A percentile compares a stretch with the other conserved stretches of the same genome.
phyloP scores from a whole-genome alignment of 2,329 filamentous ascomycete genomes.

The Bretziella fagacearum region DNA sequence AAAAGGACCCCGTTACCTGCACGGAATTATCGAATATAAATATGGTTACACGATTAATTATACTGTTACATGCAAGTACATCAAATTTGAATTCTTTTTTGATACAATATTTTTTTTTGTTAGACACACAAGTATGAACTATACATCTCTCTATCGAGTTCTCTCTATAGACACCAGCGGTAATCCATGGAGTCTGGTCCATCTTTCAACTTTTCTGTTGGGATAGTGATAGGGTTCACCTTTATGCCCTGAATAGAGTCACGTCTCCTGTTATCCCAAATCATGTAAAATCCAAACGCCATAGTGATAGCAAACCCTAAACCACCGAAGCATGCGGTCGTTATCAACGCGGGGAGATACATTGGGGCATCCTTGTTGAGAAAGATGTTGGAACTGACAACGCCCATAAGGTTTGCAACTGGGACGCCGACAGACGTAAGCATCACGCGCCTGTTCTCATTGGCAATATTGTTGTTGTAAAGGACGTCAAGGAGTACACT shows the following conservation, averaged over 20 bases:
- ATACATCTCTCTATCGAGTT: not conserved
- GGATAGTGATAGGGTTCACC: constrained; percentile 28
- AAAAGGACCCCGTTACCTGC: too few relatives aligned
- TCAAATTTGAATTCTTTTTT: too few relatives aligned
- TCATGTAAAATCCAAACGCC: constrained; percentile 43
- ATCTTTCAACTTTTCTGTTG: constrained; percentile 32
- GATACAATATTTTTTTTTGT: too few relatives aligned
- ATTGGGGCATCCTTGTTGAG: constrained; percentile 44
- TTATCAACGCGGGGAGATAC: constrained; percentile 48
- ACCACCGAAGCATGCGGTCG: constrained; percentile 47
- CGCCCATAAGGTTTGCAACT: constrained; percentile 58
- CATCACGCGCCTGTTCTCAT: constrained; percentile 54
- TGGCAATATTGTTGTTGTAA: constrained; percentile 73
- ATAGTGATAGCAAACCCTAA: constrained; percentile 38
- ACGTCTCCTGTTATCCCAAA: constrained; percentile 34
- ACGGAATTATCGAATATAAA: too few relatives aligned
- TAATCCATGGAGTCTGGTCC: constrained; percentile 31
- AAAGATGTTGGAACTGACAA: constrained; percentile 55
- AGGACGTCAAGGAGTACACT: constrained; percentile 47
- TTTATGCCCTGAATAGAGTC: constrained; percentile 36
- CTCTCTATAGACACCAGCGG: constrained; percentile 30
- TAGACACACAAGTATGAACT: too few relatives aligned
- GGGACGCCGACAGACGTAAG: constrained; percentile 59
- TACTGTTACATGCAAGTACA: too few relatives aligned
- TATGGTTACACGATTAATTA: too few relatives aligned